A percentile compares a stretch with the other conserved stretches of the same genome.
Evolutionary conservation across 208 protist genomes (phyloP).

Genomic region (Herpetomonas tarakana): DNA sequence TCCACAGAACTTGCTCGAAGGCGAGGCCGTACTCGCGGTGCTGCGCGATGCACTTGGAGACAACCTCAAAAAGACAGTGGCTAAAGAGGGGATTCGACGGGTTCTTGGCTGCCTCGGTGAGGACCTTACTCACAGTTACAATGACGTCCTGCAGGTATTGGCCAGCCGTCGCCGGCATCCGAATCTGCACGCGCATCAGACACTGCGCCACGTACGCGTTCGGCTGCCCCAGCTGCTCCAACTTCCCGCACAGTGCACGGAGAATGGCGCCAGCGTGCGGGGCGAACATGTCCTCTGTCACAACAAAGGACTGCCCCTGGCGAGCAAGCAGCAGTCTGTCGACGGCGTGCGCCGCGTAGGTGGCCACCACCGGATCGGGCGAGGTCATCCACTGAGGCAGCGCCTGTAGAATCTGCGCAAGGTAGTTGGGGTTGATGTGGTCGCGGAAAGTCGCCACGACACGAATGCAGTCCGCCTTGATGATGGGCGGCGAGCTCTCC

Average conservation of each 20-base stretch:
- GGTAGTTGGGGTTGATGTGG: conserved; percentile 52
- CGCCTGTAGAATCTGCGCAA: conserved; percentile 55
- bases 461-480: conserved; percentile 96
- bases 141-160: conserved; percentile 69
- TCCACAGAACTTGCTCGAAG: conserved; percentile 89
- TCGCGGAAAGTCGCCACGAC: conserved; percentile 94
- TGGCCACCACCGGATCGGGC: conserved; percentile 81
- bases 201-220: conserved; percentile 94
- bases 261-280: conserved; percentile 64
- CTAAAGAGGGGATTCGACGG: conserved; percentile 94
- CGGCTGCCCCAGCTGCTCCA: conserved; percentile 44
- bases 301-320: conserved; percentile 19
- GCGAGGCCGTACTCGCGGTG: conserved; percentile 29
- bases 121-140: conserved; percentile 33
- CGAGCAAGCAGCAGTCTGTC: conserved; percentile 88
- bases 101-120: conserved; percentile 80
- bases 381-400: conserved; percentile 68
- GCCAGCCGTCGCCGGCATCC: conserved; percentile 30
- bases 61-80: conserved; percentile 96
- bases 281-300: conserved; percentile 43
- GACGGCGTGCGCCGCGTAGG: conserved; percentile 93
- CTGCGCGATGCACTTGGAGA: conserved; percentile 89
- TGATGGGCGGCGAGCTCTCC: conserved; percentile 58
- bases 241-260: conserved; percentile 75
- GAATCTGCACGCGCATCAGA: conserved; percentile 74